These are phyloP conservation scores for Luffa acutangula DNA, from an alignment of 306 rosid genomes.

Conservation along the genomic window DNA sequence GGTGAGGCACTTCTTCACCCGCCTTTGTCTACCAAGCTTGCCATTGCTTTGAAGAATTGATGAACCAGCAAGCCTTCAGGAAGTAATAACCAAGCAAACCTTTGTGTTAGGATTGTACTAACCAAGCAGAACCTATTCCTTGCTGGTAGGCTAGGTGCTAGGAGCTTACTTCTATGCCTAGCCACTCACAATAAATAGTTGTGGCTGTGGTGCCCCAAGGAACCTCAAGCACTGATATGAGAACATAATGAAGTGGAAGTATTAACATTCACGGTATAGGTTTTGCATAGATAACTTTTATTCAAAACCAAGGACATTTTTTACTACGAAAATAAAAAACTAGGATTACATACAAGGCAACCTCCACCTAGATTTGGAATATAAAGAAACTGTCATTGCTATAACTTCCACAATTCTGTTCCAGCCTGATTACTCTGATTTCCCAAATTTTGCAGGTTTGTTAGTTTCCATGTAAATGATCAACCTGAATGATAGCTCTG, in stretches of 20 bases:
- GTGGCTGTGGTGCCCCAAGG: not conserved
- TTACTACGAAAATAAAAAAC: not conserved
- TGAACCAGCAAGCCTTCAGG: not conserved
- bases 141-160: not conserved
- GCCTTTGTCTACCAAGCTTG: not conserved
- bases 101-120: not conserved
- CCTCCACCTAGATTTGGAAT: not conserved
- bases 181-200: not conserved
- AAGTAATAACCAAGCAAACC: not conserved
- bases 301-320: not conserved
- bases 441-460: conserved; percentile 33
- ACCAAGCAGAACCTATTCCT: not conserved
- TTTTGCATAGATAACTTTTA: not conserved
- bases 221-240: not conserved
- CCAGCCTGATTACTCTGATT: not conserved
- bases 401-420: not conserved
- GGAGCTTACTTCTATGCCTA: not conserved
- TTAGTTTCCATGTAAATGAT: conserved; percentile 47
- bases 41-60: not conserved
- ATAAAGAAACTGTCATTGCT: not conserved
- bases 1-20: not conserved
- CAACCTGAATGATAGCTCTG: conserved; percentile 29
- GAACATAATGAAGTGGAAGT: not conserved
- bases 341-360: not conserved
- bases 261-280: not conserved